Evolutionary conservation across 352 stramenopile genomes (phyloP).

Genomic region (Thraustotheca clavata): DNA sequence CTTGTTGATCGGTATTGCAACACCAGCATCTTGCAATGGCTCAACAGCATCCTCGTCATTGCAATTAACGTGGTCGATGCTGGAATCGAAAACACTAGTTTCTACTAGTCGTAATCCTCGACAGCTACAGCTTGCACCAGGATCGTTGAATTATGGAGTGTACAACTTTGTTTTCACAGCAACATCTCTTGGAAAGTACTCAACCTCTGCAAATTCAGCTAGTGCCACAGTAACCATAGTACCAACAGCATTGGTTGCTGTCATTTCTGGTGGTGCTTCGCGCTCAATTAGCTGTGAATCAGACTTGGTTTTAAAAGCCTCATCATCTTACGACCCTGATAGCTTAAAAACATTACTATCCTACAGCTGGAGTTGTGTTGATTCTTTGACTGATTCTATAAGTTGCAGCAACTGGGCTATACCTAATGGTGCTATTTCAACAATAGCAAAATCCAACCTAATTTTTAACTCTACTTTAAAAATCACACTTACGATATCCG

Average conservation of each 20-base stretch:
- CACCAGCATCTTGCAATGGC: slow-evolving; percentile 33
- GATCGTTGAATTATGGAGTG: not conserved
- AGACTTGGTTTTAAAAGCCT: not conserved
- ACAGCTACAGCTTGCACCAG: not conserved
- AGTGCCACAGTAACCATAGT: not conserved
- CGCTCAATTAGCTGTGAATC: not conserved
- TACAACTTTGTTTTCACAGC: not conserved
- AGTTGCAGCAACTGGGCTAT: slow-evolving; percentile 18
- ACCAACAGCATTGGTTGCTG: not conserved
- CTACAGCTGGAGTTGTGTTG: slow-evolving; percentile 45
- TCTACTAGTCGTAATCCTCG: not conserved
- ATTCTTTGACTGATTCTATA: slow-evolving; percentile 31
- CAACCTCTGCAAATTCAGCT: not conserved
- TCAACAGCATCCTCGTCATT: slow-evolving; percentile 20
- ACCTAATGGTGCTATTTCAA: slow-evolving; percentile 29
- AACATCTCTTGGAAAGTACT: not conserved
- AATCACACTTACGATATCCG: slow-evolving; percentile 34
- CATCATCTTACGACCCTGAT: not conserved
- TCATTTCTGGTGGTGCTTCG: not conserved
- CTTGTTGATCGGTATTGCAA: slow-evolving; percentile 35
- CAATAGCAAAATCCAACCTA: slow-evolving; percentile 33
- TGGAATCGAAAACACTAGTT: not conserved
- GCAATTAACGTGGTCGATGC: slow-evolving; percentile 28
- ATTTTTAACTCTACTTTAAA: slow-evolving; percentile 46
- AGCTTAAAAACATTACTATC: slow-evolving; percentile 1